Percentiles rank a stretch among this genome's conserved stretches.
These are phyloP conservation scores for Phytopythium helicoides DNA, from an alignment of 352 stramenopile genomes.

Conservation along the genomic window DNA sequence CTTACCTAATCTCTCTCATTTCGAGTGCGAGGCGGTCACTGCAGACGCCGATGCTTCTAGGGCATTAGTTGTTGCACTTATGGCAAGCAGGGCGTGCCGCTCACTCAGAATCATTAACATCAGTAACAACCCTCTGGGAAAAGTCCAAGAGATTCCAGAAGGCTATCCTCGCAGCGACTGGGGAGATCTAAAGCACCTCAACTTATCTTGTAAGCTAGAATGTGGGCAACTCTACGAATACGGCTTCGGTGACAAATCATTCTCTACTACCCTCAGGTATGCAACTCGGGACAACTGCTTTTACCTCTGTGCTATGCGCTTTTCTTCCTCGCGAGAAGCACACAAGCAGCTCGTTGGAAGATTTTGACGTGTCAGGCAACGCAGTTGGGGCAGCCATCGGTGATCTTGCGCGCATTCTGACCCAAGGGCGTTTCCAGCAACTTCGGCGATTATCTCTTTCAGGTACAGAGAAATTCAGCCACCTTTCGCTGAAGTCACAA, in stretches of 20 bases:
- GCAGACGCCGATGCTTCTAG: constrained; percentile 18
- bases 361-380: constrained; percentile 39
- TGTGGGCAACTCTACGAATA: too few species aligned
- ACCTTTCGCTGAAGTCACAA: too few species aligned
- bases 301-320: constrained; percentile 13
- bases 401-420: constrained; percentile 18
- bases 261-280: too few species aligned
- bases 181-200: constrained; percentile 17
- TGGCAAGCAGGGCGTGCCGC: constrained; percentile 9
- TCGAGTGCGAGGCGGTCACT: constrained; percentile 41
- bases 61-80: constrained; percentile 19
- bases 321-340: constrained; percentile 5
- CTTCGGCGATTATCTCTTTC: constrained; percentile 24
- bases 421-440: constrained; percentile 8
- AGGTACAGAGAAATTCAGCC: constrained; percentile 8
- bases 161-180: constrained; percentile 8
- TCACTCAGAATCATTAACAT: constrained; percentile 17
- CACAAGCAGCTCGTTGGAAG: constrained; percentile 4
- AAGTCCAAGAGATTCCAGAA: constrained; percentile 10
- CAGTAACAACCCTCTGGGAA: constrained; percentile 22
- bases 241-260: too few species aligned
- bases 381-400: constrained; percentile 20
- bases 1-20: constrained; percentile 19
- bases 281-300: constrained; percentile 21
- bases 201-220: constrained; percentile 22